A percentile compares a stretch with the other conserved stretches of the same genome.
These are phyloP conservation scores for Aspergillus pseudoglaucus DNA, from an alignment of 2,329 filamentous ascomycete genomes.

Conservation along the genomic window DNA sequence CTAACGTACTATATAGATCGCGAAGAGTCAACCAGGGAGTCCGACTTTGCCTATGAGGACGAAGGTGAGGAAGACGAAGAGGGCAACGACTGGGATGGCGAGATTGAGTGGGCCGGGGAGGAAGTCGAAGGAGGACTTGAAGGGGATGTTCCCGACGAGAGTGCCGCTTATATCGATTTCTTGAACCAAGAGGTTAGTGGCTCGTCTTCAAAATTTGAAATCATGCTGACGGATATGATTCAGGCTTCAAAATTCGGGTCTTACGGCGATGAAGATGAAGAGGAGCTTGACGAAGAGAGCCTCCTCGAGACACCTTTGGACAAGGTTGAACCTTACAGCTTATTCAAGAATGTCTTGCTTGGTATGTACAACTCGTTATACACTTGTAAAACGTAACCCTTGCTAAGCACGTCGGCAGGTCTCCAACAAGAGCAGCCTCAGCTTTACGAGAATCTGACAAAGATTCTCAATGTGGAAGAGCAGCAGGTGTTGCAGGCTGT, in stretches of 20 bases:
- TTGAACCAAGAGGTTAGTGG: constrained; percentile 72
- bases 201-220: background rate
- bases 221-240: constrained; percentile 10
- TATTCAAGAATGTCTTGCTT: constrained; percentile 76
- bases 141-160: constrained; percentile 75
- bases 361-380: constrained; percentile 53
- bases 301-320: constrained; percentile 90
- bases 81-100: constrained; percentile 75
- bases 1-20: constrained; percentile 54
- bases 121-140: constrained; percentile 53
- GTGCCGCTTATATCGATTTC: constrained; percentile 91
- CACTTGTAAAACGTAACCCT: constrained; percentile 4
- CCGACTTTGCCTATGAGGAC: constrained; percentile 71
- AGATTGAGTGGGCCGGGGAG: constrained; percentile 58
- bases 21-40: constrained; percentile 84
- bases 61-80: constrained; percentile 70
- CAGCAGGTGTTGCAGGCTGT: constrained; percentile 73
- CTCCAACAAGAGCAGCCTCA: constrained; percentile 87
- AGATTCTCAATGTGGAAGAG: constrained; percentile 72
- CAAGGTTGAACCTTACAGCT: constrained; percentile 85
- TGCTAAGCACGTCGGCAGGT: constrained; percentile 46
- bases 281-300: constrained; percentile 86
- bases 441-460: constrained; percentile 74
- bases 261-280: constrained; percentile 70
- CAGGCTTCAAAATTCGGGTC: constrained; percentile 78